Percentiles rank a stretch among this genome's conserved stretches.
These are phyloP conservation scores for Lactifluus volemus DNA, from an alignment of 768 basidiomycete genomes.

Conservation along the genomic window DNA sequence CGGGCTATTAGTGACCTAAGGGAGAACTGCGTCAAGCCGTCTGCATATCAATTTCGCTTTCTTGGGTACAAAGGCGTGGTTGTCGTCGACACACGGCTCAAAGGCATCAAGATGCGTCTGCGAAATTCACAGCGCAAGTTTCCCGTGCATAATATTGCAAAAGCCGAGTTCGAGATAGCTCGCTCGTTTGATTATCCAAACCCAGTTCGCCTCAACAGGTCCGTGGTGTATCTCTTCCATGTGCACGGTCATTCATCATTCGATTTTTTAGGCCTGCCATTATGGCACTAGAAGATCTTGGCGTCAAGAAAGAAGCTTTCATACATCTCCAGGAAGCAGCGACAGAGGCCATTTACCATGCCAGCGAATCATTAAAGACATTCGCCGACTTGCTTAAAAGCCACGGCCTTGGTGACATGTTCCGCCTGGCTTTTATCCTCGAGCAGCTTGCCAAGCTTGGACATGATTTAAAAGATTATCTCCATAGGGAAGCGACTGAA, in stretches of 20 bases:
- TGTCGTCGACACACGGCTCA: conserved; percentile 45
- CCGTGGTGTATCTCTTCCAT: not conserved
- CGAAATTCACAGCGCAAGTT: conserved; percentile 74
- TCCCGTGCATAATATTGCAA: conserved; percentile 35
- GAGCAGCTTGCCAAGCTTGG: conserved; percentile 37
- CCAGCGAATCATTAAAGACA: conserved; percentile 45
- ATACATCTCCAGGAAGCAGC: conserved; percentile 50
- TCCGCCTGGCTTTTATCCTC: conserved; percentile 43
- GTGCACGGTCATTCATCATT: not conserved
- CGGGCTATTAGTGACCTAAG: not conserved
- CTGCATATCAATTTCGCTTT: conserved; percentile 71
- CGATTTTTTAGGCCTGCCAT: conserved; percentile 47
- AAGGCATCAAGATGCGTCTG: conserved; percentile 58
- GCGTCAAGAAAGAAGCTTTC: conserved; percentile 51
- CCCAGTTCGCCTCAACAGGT: conserved; percentile 68
- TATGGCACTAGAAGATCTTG: conserved; percentile 72
- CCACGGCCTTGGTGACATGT: conserved; percentile 40
- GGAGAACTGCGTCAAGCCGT: not conserved
- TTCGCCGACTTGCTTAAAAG: conserved; percentile 41
- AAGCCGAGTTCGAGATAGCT: conserved; percentile 65
- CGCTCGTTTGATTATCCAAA: conserved; percentile 51
- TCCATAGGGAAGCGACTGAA: conserved; percentile 32
- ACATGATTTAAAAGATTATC: conserved; percentile 37
- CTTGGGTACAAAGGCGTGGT: conserved; percentile 77
- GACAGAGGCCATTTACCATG: conserved; percentile 46